Percentiles rank a stretch among this genome's conserved stretches.
Evolutionary conservation across 768 basidiomycete genomes (phyloP).

Genomic region (Fistulinella prunicolor): DNA sequence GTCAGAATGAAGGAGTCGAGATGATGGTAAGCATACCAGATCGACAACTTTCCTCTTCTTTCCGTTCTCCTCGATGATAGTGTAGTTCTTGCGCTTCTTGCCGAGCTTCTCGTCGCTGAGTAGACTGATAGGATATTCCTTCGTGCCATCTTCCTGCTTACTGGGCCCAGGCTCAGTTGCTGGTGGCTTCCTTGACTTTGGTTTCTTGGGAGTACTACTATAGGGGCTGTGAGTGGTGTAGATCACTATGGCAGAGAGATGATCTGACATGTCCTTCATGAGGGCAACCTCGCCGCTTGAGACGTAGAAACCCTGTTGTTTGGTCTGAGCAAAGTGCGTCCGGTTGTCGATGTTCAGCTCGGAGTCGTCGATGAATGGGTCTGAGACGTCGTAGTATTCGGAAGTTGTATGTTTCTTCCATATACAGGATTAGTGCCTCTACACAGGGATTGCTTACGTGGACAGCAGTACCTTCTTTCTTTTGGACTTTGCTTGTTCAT

Average conservation of each 20-base stretch:
- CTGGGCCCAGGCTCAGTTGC: constrained; percentile 22
- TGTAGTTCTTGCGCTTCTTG: constrained; percentile 56
- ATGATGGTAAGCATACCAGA: constrained; percentile 40
- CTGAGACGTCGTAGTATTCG: constrained; percentile 87
- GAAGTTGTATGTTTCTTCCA: constrained; percentile 51
- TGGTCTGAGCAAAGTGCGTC: constrained; percentile 87
- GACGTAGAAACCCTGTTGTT: constrained; percentile 92
- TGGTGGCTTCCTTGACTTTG: constrained; percentile 57
- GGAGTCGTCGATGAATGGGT: constrained; percentile 98
- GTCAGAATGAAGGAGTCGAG: neutral
- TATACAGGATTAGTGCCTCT: constrained; percentile 5
- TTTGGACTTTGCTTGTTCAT: constrained; percentile 32
- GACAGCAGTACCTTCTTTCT: constrained; percentile 37
- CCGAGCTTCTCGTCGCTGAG: constrained; percentile 39
- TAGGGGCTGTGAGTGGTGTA: constrained; percentile 19
- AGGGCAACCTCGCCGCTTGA: constrained; percentile 85
- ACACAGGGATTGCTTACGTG: constrained; percentile 5
- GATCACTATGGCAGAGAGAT: neutral
- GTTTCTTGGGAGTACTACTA: constrained; percentile 62
- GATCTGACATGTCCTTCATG: constrained; percentile 63
- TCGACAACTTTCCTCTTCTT: constrained; percentile 75
- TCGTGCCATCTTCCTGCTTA: constrained; percentile 40
- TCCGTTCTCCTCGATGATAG: constrained; percentile 50
- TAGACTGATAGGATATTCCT: constrained; percentile 50
- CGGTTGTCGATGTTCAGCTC: constrained; percentile 89